Evolutionary conservation across 352 stramenopile species (phyloP).

Genomic region (Phytophthora podocarpi): DNA sequence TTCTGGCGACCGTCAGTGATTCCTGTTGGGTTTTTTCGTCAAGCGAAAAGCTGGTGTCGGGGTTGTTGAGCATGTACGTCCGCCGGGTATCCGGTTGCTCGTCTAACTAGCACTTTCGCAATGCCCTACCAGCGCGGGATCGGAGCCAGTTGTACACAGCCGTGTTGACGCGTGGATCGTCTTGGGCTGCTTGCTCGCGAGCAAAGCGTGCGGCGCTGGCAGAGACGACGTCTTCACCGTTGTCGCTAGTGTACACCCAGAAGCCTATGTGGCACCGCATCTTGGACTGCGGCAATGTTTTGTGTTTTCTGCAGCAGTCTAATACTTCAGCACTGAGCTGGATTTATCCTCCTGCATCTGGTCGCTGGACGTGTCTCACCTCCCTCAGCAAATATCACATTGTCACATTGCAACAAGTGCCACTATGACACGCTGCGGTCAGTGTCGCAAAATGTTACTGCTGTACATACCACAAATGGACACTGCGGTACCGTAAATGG

Average conservation of each 20-base stretch:
- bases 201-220: neutral
- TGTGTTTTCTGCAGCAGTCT: no score
- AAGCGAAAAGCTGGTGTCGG: neutral
- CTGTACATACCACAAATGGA: no score
- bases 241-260: neutral
- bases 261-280: constrained; percentile 8
- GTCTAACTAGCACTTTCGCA: neutral
- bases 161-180: neutral
- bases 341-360: no score
- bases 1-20: neutral
- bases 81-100: neutral
- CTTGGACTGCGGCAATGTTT: no score
- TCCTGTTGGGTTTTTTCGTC: neutral
- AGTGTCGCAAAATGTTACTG: no score
- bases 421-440: no score
- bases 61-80: neutral
- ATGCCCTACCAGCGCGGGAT: neutral
- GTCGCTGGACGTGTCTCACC: no score
- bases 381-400: no score
- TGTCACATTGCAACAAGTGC: no score
- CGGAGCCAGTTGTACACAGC: neutral
- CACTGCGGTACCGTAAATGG: no score
- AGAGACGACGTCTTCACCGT: neutral
- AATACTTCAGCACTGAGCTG: no score
- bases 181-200: neutral